Base-by-base conservation (phyloP, 345 rosid genomes). In the Lepidium didymum region DNA sequence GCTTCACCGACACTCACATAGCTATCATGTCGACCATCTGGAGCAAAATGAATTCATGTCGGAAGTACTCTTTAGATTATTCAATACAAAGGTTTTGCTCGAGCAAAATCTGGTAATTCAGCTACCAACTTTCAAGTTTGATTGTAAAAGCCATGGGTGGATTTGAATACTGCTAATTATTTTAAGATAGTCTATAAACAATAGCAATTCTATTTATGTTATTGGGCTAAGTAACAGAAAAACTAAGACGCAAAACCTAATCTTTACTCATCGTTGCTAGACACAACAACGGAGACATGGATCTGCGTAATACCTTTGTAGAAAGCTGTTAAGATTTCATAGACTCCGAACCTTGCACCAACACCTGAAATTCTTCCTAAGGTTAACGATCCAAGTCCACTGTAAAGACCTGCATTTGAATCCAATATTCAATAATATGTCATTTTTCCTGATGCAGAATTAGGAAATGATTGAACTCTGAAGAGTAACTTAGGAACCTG, bases 21-120 rank as follows among this genome's bases (percentile, higher is more conserved):
- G 70, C 64, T 84, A 77, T 84, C 92, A 64, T 88, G 85, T 51
- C 99, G 81, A 46, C 99, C 99, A 81, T 88, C 97, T 91, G 87
- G 60, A 38, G 44, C 10, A 72, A 63, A 45, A 60, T 4, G 25
- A 49, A 13, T 27, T 60, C 12, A 72, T 37, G 18, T 34, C n/a
- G 6, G 15, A 70, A 41, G 0, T 52, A 40, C 36, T 31, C 14
- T 14, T 42, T 13, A 61, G 31, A 62, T 43, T 53, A 36, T 53
- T 3, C 4, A 69, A 43, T n/a, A 41, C 19, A 54, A 34, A 8
- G 14, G 54, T 41, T 10, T 15, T 0, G 0, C 49, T 19, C 1
- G 19, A 21, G 35, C 5, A 35, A 51, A 40, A 12, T 13, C 3
- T 1, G 23, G 12, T 18, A 8, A 31, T 27, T 40, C 50, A 45